Evolutionary conservation across 495 filamentous ascomycete genomes (phyloP).

Genomic region (Rhypophila decipiens): DNA sequence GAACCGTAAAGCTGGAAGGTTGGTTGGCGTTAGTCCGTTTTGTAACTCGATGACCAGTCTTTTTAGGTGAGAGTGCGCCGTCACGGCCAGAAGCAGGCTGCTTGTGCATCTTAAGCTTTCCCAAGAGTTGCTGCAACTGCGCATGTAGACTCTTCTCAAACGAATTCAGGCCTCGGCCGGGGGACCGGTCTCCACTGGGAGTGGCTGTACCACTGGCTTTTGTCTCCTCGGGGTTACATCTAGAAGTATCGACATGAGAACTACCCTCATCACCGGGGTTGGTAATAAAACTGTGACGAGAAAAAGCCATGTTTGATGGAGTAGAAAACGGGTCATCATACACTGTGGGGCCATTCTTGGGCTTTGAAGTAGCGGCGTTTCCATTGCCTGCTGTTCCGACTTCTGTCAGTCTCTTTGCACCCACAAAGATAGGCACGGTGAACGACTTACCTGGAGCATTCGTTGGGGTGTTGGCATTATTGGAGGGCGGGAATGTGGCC

Average conservation of each 20-base stretch:
- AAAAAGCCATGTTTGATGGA: too few relatives aligned
- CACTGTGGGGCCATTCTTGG: constrained; percentile 18
- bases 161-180: constrained; percentile 8
- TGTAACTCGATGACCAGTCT: constrained; percentile 2
- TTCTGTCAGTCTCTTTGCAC: constrained; percentile 11
- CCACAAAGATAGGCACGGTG: constrained; percentile 7
- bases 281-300: too few relatives aligned
- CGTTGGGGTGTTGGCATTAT: constrained; percentile 10
- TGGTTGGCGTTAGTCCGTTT: constrained; percentile 26
- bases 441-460: constrained; percentile 7
- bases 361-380: constrained; percentile 6
- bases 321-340: constrained; percentile 14
- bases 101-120: constrained; percentile 1
- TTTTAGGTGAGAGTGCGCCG: constrained; percentile 4
- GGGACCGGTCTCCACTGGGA: constrained; percentile 21
- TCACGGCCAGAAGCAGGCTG: background rate
- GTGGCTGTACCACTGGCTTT: constrained; percentile 1
- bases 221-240: constrained; percentile 4
- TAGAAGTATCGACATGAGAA: background rate
- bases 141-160: constrained; percentile 20
- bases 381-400: background rate
- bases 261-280: constrained; percentile 7
- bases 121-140: constrained; percentile 20
- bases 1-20: constrained; percentile 44
- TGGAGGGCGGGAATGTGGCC: constrained; percentile 7